Evolutionary conservation across 108 stramenopile species (phyloP).

Genomic region (Fragilariopsis cylindrus): DNA sequence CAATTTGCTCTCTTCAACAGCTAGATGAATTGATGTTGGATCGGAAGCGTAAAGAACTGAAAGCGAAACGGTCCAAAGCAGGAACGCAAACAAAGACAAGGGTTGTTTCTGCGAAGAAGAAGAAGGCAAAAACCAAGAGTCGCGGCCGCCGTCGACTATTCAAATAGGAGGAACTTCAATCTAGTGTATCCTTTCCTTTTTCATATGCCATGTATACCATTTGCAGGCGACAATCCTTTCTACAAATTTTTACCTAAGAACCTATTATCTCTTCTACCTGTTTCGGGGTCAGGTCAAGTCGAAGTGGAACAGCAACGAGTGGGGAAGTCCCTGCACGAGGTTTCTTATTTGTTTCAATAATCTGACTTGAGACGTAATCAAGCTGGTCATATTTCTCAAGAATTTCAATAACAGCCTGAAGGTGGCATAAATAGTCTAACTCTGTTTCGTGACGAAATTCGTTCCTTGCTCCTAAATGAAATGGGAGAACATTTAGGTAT

Average conservation of each 20-base stretch:
- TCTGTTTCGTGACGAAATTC: slow-evolving; percentile 67
- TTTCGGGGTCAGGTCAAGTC: slow-evolving; percentile 64
- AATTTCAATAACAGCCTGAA: slow-evolving; percentile 79
- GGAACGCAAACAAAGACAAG: background rate
- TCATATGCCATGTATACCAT: no score
- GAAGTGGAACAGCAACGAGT: slow-evolving; percentile 67
- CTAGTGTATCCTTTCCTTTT: no score
- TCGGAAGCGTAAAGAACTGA: background rate
- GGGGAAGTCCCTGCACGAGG: slow-evolving; percentile 66
- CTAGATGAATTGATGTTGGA: slow-evolving; percentile 23
- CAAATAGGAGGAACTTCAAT: background rate
- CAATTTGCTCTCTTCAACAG: slow-evolving; percentile 34
- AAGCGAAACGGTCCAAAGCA: background rate
- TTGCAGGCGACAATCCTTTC: background rate
- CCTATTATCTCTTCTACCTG: slow-evolving; percentile 59
- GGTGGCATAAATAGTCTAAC: slow-evolving; percentile 74
- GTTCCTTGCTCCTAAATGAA: slow-evolving; percentile 43
- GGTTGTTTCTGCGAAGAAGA: background rate
- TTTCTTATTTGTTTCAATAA: slow-evolving; percentile 69
- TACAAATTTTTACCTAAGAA: slow-evolving; percentile 7
- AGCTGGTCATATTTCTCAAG: slow-evolving; percentile 69
- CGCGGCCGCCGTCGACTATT: background rate
- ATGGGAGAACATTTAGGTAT: slow-evolving; percentile 71
- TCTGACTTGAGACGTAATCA: slow-evolving; percentile 57
- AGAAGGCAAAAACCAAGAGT: background rate